These are phyloP conservation scores for Petasospora rhodanensis DNA, from an alignment of 1,139 yeast species.

Conservation along the genomic window DNA sequence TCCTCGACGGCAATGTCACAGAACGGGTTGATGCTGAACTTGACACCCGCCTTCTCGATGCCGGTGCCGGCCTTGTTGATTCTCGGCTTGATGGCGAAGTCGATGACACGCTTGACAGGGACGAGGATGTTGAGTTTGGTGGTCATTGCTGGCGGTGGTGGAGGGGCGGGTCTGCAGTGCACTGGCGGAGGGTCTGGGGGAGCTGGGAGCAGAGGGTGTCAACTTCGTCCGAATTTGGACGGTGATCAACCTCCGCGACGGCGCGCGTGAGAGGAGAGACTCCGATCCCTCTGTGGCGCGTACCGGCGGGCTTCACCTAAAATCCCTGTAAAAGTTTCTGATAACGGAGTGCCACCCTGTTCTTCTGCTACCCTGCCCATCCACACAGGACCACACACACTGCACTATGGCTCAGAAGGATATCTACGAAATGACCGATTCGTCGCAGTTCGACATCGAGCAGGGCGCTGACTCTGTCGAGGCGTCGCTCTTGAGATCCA, in stretches of 20 bases:
- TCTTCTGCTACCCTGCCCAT: no score
- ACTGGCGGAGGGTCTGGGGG: neutral
- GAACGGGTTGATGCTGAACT: slow-evolving; percentile 92
- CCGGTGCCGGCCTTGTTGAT: slow-evolving; percentile 84
- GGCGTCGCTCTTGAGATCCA: slow-evolving; percentile 5
- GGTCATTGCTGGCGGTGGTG: neutral
- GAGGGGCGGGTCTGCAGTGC: neutral
- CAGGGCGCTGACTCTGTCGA: slow-evolving; percentile 8
- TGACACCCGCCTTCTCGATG: slow-evolving; percentile 85
- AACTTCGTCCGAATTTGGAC: no score
- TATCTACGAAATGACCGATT: slow-evolving; percentile 16
- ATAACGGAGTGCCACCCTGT: no score
- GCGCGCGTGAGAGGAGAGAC: no score
- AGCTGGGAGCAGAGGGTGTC: neutral
- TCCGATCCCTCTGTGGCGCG: no score
- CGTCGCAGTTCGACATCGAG: slow-evolving; percentile 12
- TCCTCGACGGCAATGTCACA: slow-evolving; percentile 97
- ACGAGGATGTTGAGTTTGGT: slow-evolving; percentile 56
- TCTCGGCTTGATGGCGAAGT: slow-evolving; percentile 89
- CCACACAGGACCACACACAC: no score
- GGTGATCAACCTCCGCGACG: no score
- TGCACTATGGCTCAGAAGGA: neutral
- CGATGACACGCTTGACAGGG: slow-evolving; percentile 93
- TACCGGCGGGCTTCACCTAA: no score
- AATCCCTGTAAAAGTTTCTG: no score